A percentile compares a stretch with the other conserved stretches of the same genome.
These are phyloP conservation scores for Gossypium lobatum DNA, from an alignment of 441 rosid genomes.

Conservation along the genomic window DNA sequence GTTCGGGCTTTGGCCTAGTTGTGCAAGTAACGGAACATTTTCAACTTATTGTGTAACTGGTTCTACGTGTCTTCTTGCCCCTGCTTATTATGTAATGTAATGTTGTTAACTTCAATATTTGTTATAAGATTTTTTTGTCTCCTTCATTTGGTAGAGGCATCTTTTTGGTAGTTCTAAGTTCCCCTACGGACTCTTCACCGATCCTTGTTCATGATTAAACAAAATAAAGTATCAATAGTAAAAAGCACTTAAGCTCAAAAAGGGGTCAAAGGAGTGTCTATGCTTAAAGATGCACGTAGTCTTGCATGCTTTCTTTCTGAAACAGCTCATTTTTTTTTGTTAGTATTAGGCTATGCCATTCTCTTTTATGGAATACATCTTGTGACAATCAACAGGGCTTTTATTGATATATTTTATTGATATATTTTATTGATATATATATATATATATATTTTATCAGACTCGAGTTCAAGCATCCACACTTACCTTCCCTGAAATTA, in stretches of 20 bases:
- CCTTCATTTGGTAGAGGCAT: not conserved
- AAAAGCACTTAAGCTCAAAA: not conserved
- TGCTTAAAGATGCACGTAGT: not conserved
- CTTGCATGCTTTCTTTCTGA: not conserved
- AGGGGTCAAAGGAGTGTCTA: not conserved
- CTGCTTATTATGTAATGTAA: not conserved
- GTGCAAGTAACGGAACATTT: not conserved
- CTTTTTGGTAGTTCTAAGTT: not conserved
- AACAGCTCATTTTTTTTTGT: not conserved
- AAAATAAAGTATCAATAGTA: not conserved
- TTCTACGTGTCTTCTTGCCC: not conserved
- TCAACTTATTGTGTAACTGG: not conserved
- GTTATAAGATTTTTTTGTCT: not conserved
- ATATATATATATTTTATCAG: too few species aligned
- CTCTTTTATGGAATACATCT: not conserved
- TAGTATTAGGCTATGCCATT: not conserved
- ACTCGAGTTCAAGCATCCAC: constrained; percentile 98
- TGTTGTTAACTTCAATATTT: not conserved
- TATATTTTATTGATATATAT: too few species aligned
- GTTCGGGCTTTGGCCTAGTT: not conserved
- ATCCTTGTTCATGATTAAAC: not conserved
- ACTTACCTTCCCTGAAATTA: constrained; percentile 66
- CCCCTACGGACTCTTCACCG: not conserved
- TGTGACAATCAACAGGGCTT: not conserved
- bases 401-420: constrained; percentile 5